Conservation (phyloP, 805 yeast species). For the Cyberlindnera veronae region DNA sequence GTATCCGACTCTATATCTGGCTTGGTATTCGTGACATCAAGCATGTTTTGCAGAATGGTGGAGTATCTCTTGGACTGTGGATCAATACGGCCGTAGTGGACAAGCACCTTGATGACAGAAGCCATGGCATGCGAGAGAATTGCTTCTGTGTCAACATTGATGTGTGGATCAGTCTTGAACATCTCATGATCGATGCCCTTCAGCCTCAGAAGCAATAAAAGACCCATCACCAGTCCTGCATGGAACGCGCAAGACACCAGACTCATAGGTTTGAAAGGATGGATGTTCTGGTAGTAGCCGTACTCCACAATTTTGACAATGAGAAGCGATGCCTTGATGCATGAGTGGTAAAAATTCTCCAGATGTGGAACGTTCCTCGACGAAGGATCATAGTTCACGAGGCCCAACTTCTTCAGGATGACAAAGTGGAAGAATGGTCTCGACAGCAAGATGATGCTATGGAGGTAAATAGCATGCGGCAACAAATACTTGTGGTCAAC, state of each 20-base stretch:
- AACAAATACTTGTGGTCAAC: conserved; percentile 25
- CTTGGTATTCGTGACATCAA: conserved; percentile 16
- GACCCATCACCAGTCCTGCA: conserved; percentile 36
- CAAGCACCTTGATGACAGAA: conserved; percentile 20
- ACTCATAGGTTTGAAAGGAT: conserved; percentile 36
- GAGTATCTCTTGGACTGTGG: conserved; percentile 18
- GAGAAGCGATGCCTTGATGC: conserved; percentile 35
- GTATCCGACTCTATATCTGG: conserved; percentile 1
- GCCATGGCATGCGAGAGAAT: conserved; percentile 22
- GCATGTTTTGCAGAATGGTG: conserved; percentile 15
- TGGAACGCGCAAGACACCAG: conserved; percentile 33
- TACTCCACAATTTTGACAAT: conserved; percentile 33
- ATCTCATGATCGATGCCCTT: conserved; percentile 21
- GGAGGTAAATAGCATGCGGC: conserved; percentile 36
- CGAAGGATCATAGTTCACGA: conserved; percentile 16
- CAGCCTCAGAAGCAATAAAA: conserved; percentile 26
- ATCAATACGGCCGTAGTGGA: conserved; percentile 21
- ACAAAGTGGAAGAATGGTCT: conserved; percentile 40
- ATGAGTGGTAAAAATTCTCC: conserved; percentile 32
- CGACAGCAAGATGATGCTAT: conserved; percentile 36
- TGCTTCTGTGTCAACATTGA: conserved; percentile 12
- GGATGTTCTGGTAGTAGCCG: conserved; percentile 27
- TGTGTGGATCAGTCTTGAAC: conserved; percentile 15
- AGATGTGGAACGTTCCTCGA: conserved; percentile 18
- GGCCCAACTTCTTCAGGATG: conserved; percentile 23